Evolutionary conservation across 495 filamentous ascomycete species (phyloP).

Genomic region (Immersiella caudata): DNA sequence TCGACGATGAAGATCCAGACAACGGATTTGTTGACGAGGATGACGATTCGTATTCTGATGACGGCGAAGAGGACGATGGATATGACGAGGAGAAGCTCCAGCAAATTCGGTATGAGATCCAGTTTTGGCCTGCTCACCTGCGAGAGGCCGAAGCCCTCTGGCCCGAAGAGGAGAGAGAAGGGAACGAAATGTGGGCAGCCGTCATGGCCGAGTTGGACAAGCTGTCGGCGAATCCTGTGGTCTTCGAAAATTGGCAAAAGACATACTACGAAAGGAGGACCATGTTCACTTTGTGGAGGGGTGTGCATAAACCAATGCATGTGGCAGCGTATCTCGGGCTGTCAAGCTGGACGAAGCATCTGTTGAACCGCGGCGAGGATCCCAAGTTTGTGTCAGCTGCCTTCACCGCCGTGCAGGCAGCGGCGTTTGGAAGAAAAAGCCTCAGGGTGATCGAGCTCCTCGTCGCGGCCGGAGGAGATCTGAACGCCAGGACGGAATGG

Average conservation of each 20-base stretch:
- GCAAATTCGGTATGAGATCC: conserved; percentile 27
- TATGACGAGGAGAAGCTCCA: conserved; percentile 4
- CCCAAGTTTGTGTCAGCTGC: conserved; percentile 20
- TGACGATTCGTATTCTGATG: neutral
- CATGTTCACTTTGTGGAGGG: conserved; percentile 5
- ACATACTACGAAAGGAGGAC: conserved; percentile 7
- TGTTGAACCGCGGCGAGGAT: conserved; percentile 23
- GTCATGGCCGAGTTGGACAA: conserved; percentile 32
- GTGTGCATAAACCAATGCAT: conserved; percentile 21
- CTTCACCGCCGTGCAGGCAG: conserved; percentile 55
- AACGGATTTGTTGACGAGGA: neutral
- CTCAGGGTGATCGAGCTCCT: conserved; percentile 53
- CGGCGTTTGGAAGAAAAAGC: conserved; percentile 46
- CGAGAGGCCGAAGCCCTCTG: conserved; percentile 25
- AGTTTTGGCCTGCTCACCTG: conserved; percentile 30
- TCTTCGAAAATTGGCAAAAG: conserved; percentile 28
- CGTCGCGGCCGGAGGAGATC: conserved; percentile 49
- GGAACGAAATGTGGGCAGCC: conserved; percentile 19
- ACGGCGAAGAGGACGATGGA: neutral
- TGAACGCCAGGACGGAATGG: conserved; percentile 35
- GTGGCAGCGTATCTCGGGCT: conserved; percentile 26
- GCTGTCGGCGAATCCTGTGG: conserved; percentile 10
- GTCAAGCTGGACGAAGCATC: conserved; percentile 21
- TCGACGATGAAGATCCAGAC: conserved; percentile 22
- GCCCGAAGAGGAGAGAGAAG: conserved; percentile 24